Conservation (phyloP, 345 rosid species). For the Orychophragmus violaceus region DNA sequence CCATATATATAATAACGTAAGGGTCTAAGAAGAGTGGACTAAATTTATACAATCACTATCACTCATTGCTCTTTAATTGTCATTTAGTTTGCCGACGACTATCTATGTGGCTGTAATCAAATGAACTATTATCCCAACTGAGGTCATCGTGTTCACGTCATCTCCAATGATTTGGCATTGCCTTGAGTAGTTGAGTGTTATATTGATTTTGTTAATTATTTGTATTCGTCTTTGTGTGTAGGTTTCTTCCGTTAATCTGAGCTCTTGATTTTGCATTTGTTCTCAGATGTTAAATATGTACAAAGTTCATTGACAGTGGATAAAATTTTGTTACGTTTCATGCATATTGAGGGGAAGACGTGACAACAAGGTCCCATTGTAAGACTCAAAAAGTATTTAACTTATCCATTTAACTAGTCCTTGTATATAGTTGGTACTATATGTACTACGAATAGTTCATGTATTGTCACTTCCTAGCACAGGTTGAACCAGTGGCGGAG, state of each 20-base stretch:
- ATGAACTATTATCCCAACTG: conserved; percentile 6
- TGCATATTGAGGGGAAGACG: not conserved
- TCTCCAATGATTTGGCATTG: not conserved
- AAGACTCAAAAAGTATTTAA: not conserved
- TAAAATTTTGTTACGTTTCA: not conserved
- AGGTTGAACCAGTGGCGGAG: too few species aligned
- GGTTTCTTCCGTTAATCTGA: not conserved
- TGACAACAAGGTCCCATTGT: conserved; percentile 8
- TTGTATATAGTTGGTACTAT: not conserved
- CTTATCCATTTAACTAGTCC: not conserved
- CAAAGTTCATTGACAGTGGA: not conserved
- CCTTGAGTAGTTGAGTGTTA: not conserved
- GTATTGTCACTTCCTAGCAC: not conserved
- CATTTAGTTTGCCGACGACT: conserved; percentile 16
- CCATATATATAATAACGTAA: not conserved
- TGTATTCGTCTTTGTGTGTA: not conserved
- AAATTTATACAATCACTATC: not conserved
- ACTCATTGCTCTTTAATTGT: not conserved
- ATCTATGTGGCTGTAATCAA: conserved; percentile 23
- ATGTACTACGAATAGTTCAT: too few species aligned
- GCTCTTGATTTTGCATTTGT: not conserved
- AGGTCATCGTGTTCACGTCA: conserved; percentile 1
- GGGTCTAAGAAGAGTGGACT: not conserved
- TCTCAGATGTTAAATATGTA: not conserved
- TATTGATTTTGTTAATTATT: not conserved